These are phyloP conservation scores for Omphalotus olearius DNA, from an alignment of 1,284 basidiomycete genomes.

Conservation along the genomic window DNA sequence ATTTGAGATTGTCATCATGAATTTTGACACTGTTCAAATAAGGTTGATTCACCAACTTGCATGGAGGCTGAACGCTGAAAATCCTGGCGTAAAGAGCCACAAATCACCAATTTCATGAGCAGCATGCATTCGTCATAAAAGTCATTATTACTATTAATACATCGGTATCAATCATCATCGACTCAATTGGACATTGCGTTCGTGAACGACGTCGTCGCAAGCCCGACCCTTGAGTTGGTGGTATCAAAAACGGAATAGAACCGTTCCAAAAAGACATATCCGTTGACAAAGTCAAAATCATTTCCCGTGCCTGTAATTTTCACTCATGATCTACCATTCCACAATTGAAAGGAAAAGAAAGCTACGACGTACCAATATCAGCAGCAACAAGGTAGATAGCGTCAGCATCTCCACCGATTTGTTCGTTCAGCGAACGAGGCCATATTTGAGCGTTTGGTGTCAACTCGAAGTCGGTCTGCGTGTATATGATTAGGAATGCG, in stretches of 20 bases:
- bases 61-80: too few relatives aligned
- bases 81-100: too few relatives aligned
- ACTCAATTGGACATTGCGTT: constrained; percentile 5
- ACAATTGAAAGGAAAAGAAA: constrained; percentile 19
- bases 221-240: constrained; percentile 46
- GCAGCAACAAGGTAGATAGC: constrained; percentile 49
- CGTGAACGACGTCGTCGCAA: constrained; percentile 54
- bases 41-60: too few relatives aligned
- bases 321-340: neutral
- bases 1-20: too few relatives aligned
- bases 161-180: too few relatives aligned
- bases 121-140: too few relatives aligned
- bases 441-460: constrained; percentile 58
- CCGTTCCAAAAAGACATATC: constrained; percentile 5
- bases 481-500: constrained; percentile 19
- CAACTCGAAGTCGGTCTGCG: constrained; percentile 39
- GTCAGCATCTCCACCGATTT: constrained; percentile 42
- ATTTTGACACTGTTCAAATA: too few relatives aligned
- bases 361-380: constrained; percentile 25
- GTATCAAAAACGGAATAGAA: constrained; percentile 62
- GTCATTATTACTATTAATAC: too few relatives aligned
- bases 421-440: constrained; percentile 48
- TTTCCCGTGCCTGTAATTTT: neutral
- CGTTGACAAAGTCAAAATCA: constrained; percentile 25
- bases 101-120: too few relatives aligned